Evolutionary conservation across 1,284 basidiomycete species (phyloP).

Genomic region (Pisolithus thermaeus): DNA sequence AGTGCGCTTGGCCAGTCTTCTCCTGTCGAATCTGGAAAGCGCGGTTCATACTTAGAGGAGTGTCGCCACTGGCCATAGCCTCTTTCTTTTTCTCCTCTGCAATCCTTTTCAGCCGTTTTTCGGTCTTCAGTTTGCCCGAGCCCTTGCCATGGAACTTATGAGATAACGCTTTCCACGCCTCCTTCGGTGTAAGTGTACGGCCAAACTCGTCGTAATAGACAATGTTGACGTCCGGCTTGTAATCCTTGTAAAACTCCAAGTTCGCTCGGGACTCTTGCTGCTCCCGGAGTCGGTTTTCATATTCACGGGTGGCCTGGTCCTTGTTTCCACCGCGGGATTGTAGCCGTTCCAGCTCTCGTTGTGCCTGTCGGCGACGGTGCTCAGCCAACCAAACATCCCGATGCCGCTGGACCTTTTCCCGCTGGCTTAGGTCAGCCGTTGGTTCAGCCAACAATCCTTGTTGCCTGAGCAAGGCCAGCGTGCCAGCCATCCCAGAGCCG

Average conservation of each 20-base stretch:
- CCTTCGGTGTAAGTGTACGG: constrained; percentile 84
- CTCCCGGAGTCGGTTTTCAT: constrained; percentile 89
- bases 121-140: constrained; percentile 89
- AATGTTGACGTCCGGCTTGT: constrained; percentile 96
- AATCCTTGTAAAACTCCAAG: constrained; percentile 83
- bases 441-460: constrained; percentile 82
- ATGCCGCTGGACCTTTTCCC: constrained; percentile 79
- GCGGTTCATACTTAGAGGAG: constrained; percentile 85
- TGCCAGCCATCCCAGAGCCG: constrained; percentile 80
- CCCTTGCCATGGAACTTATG: constrained; percentile 97
- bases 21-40: constrained; percentile 89
- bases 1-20: constrained; percentile 90
- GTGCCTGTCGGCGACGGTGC: constrained; percentile 68
- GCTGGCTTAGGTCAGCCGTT: constrained; percentile 63
- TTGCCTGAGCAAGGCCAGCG: constrained; percentile 82
- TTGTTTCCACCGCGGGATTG: constrained; percentile 76
- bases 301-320: constrained; percentile 92
- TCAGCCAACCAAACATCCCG: constrained; percentile 90
- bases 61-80: constrained; percentile 90
- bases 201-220: constrained; percentile 97
- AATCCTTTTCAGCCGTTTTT: constrained; percentile 91
- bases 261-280: constrained; percentile 84
- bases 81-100: constrained; percentile 89
- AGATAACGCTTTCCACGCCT: constrained; percentile 93
- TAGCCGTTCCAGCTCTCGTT: constrained; percentile 76